Evolutionary conservation across 495 filamentous ascomycete genomes (phyloP).

Genomic region (Aspergillus coremiiformis): DNA sequence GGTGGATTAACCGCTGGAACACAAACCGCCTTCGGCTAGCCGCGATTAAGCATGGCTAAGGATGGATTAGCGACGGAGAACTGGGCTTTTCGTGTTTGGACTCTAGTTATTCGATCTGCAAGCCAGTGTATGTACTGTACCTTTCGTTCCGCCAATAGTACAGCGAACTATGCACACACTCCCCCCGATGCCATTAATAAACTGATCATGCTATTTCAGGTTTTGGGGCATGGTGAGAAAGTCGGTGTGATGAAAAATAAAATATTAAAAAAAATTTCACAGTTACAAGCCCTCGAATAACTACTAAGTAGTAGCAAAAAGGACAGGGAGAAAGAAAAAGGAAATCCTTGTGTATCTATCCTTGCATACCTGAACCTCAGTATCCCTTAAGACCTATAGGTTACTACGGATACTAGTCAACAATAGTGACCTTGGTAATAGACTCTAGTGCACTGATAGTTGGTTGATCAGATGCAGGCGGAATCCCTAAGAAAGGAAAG

Average conservation of each 20-base stretch:
- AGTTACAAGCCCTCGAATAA: not conserved
- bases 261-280: not conserved
- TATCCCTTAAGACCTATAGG: too few relatives aligned
- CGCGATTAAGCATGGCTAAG: slow-evolving; percentile 5
- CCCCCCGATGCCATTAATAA: not conserved
- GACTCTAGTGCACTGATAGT: not conserved
- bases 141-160: not conserved
- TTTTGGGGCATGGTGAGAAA: not conserved
- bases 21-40: slow-evolving; percentile 5
- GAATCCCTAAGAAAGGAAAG: not conserved
- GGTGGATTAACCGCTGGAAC: slow-evolving; percentile 1
- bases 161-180: not conserved
- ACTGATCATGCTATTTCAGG: not conserved
- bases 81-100: not conserved
- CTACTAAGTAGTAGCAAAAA: not conserved
- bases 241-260: not conserved
- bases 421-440: not conserved
- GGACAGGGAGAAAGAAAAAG: not conserved
- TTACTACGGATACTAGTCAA: not conserved
- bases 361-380: not conserved
- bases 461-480: not conserved
- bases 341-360: not conserved
- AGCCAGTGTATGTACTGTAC: not conserved
- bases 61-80: not conserved
- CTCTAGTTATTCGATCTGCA: slow-evolving; percentile 6